Percentiles rank a stretch among this genome's conserved stretches.
phyloP scores from a whole-genome alignment of 768 basidiomycete genomes.

The Rhodotorula taiwanensis region DNA sequence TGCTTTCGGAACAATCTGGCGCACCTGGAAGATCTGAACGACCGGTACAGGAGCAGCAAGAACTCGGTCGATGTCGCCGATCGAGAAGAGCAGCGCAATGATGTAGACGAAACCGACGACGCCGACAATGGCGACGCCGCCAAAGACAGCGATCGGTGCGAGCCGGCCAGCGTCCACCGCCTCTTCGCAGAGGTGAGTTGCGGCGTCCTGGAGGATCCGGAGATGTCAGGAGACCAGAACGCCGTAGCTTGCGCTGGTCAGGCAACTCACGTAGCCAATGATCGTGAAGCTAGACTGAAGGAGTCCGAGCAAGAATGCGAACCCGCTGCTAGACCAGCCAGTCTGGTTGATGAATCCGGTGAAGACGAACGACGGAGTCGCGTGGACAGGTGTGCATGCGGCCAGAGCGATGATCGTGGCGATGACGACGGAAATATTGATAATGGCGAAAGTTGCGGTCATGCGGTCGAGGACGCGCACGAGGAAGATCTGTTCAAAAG shows the following conservation, averaged over 20 bases:
- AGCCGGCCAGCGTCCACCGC: slow-evolving; percentile 19
- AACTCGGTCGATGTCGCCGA: slow-evolving; percentile 12
- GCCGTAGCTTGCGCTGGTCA: too few relatives aligned
- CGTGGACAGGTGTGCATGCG: slow-evolving; percentile 12
- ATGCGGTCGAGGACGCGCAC: slow-evolving; percentile 16
- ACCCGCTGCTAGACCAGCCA: slow-evolving; percentile 18
- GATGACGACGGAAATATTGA: slow-evolving; percentile 15
- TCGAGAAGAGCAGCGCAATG: slow-evolving; percentile 27
- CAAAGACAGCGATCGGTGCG: slow-evolving; percentile 23
- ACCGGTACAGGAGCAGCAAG: slow-evolving; percentile 4
- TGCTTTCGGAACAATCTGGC: too few relatives aligned
- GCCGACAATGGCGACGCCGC: slow-evolving; percentile 15
- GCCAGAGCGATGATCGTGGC: slow-evolving; percentile 27
- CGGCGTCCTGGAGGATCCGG: not conserved
- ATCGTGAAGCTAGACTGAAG: slow-evolving; percentile 28
- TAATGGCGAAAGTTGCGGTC: slow-evolving; percentile 12
- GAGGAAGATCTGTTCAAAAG: slow-evolving; percentile 20
- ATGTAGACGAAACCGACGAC: slow-evolving; percentile 16
- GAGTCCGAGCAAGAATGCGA: slow-evolving; percentile 25
- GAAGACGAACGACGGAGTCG: slow-evolving; percentile 25
- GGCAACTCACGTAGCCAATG: slow-evolving; percentile 9
- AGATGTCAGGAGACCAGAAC: too few relatives aligned
- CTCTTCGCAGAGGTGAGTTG: slow-evolving; percentile 26
- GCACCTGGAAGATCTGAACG: slow-evolving; percentile 13
- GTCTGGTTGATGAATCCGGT: slow-evolving; percentile 22